These are phyloP conservation scores for Russula compacta DNA, from an alignment of 768 basidiomycete species.

Conservation along the genomic window DNA sequence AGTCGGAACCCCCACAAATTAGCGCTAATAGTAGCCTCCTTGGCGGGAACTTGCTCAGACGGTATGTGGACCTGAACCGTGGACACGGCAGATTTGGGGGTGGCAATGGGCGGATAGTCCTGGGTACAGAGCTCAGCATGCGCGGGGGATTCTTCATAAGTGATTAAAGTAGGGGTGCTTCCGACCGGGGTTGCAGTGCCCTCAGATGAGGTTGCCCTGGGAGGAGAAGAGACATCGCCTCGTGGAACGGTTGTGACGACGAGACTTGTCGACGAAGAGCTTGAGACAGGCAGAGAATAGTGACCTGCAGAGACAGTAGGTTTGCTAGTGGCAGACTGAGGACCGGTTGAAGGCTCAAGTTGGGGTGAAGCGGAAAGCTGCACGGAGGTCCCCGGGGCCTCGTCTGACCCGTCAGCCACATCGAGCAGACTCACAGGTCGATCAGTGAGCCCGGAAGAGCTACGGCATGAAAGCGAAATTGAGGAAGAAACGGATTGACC, in stretches of 20 bases:
- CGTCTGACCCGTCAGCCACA: not conserved
- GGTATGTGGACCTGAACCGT: not conserved
- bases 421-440: not conserved
- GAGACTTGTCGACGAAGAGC: not conserved
- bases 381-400: not conserved
- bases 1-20: not conserved
- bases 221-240: not conserved
- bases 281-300: not conserved
- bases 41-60: not conserved
- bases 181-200: not conserved
- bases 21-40: not conserved
- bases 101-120: not conserved
- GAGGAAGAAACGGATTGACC: not conserved
- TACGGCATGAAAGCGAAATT: not conserved
- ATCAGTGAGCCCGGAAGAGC: not conserved
- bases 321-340: not conserved
- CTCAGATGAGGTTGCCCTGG: not conserved
- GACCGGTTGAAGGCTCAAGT: not conserved
- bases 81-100: not conserved
- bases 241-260: not conserved
- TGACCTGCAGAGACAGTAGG: not conserved
- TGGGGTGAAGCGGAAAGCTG: not conserved
- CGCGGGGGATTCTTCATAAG: not conserved
- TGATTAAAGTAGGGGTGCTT: not conserved
- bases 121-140: not conserved